phyloP scores from a whole-genome alignment of 2,329 filamentous ascomycete species.

The Cercospora canescens region DNA sequence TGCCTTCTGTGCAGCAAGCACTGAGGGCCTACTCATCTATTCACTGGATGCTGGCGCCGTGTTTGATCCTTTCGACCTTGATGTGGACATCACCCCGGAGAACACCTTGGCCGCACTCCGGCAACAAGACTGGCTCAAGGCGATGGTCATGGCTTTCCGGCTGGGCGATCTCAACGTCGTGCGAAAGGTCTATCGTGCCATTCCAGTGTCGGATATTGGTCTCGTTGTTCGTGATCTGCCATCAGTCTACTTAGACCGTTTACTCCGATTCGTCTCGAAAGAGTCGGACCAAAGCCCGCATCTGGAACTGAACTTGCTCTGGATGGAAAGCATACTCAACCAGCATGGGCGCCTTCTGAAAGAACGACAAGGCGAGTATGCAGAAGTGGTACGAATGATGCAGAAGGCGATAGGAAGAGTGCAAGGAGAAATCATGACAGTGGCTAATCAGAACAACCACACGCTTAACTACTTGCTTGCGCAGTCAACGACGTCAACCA shows the following conservation, averaged over 20 bases:
- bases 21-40: constrained; percentile 91
- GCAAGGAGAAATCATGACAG: constrained; percentile 74
- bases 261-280: constrained; percentile 83
- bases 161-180: constrained; percentile 84
- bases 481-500: constrained; percentile 29
- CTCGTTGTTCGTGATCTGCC: constrained; percentile 80
- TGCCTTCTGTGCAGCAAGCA: constrained; percentile 91
- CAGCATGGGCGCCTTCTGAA: constrained; percentile 84
- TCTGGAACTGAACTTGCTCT: constrained; percentile 90
- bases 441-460: constrained; percentile 87
- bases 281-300: constrained; percentile 90
- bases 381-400: constrained; percentile 80
- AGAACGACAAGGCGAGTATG: constrained; percentile 74
- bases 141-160: constrained; percentile 94
- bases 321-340: constrained; percentile 80
- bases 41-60: constrained; percentile 79
- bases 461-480: constrained; percentile 77
- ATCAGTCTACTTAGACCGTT: constrained; percentile 77
- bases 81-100: constrained; percentile 88
- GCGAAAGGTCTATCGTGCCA: constrained; percentile 79
- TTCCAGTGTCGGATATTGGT: constrained; percentile 72
- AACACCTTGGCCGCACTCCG: constrained; percentile 67
- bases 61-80: constrained; percentile 95
- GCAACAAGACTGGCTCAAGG: constrained; percentile 82
- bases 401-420: constrained; percentile 78